Evolutionary conservation across 768 basidiomycete species (phyloP).

Genomic region (Trametopsis cervina): DNA sequence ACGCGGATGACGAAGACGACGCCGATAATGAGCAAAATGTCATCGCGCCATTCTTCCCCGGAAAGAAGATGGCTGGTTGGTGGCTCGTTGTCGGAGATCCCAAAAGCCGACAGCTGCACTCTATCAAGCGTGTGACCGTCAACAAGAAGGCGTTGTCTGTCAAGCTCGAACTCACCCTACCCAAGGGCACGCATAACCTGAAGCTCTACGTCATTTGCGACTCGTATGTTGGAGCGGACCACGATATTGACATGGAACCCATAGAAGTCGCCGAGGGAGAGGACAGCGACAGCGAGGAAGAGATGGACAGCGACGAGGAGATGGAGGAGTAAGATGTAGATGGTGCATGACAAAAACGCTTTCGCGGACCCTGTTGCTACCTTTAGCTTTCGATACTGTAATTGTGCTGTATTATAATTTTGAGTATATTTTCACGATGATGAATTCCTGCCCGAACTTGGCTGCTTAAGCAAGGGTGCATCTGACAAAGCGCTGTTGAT

Average conservation of each 20-base stretch:
- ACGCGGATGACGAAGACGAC: constrained; percentile 55
- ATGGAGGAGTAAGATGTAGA: constrained; percentile 41
- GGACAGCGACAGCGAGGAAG: constrained; percentile 75
- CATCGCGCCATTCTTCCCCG: constrained; percentile 91
- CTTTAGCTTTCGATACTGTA: constrained; percentile 8
- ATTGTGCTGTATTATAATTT: constrained; percentile 1
- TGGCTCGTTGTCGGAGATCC: constrained; percentile 95
- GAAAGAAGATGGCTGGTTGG: constrained; percentile 91
- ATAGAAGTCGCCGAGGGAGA: constrained; percentile 90
- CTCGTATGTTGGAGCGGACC: constrained; percentile 86
- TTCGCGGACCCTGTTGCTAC: constrained; percentile 11
- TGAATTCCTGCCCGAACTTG: neutral
- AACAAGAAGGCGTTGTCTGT: constrained; percentile 54
- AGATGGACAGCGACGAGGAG: constrained; percentile 63
- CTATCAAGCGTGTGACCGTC: constrained; percentile 83
- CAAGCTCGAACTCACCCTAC: constrained; percentile 85
- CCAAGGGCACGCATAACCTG: constrained; percentile 75
- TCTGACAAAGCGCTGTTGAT: neutral
- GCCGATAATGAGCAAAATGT: constrained; percentile 71
- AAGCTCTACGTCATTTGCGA: constrained; percentile 92
- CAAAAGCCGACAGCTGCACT: constrained; percentile 73
- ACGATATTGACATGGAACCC: constrained; percentile 77
- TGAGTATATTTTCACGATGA: neutral
- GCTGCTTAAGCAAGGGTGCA: neutral
- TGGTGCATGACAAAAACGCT: neutral